These are phyloP conservation scores for Exophiala spinifera DNA, from an alignment of 2,329 filamentous ascomycete genomes.

Conservation along the genomic window DNA sequence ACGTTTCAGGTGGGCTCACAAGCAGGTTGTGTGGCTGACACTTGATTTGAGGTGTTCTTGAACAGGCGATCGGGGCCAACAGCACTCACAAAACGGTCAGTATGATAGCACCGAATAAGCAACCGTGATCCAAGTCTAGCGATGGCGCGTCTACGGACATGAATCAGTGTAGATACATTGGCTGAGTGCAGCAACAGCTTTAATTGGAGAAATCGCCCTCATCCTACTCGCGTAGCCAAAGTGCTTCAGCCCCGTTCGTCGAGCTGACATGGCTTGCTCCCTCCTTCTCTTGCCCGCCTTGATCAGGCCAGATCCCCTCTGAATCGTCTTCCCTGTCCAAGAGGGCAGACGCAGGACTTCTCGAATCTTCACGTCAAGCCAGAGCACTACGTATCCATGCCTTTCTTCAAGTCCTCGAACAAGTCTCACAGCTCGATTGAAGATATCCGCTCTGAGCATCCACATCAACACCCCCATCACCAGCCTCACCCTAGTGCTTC, in stretches of 20 bases:
- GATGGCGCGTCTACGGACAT: not conserved
- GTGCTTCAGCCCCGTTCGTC: not conserved
- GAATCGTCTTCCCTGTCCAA: not conserved
- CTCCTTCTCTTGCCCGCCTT: not conserved
- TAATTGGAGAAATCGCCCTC: not conserved
- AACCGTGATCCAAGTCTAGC: not conserved
- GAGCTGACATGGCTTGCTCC: not conserved
- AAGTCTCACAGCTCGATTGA: slow-evolving; percentile 32
- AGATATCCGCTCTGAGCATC: slow-evolving; percentile 17
- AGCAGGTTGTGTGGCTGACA: not conserved
- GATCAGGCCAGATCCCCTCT: not conserved
- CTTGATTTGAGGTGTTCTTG: not conserved
- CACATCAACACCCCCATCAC: slow-evolving; percentile 5
- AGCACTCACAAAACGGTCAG: not conserved
- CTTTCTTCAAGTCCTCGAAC: slow-evolving; percentile 28
- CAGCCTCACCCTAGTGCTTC: slow-evolving; percentile 10
- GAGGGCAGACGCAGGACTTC: slow-evolving; percentile 2
- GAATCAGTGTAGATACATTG: no score
- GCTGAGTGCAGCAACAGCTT: not conserved
- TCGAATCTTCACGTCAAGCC: not conserved
- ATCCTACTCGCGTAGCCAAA: not conserved
- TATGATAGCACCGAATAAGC: not conserved
- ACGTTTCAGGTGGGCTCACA: slow-evolving; percentile 1
- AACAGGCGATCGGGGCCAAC: not conserved
- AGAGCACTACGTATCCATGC: slow-evolving; percentile 23